Evolutionary conservation across 139 green algal genomes (phyloP), one percentile per base, ranked within the genome.

Genomic region (Micractinium sp.): DNA sequence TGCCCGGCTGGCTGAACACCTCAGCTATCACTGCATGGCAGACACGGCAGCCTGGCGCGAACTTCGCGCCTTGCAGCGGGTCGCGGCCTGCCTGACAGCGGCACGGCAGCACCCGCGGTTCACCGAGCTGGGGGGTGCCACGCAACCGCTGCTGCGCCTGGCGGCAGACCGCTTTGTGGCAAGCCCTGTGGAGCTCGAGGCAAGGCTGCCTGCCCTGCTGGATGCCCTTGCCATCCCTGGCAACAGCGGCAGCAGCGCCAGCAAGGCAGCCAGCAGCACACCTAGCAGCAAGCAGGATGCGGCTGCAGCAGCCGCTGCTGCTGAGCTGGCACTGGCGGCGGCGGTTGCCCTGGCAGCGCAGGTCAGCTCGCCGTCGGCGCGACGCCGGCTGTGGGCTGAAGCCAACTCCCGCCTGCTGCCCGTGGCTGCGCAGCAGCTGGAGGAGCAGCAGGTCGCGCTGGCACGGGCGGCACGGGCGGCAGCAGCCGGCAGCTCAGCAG

Each of bases 1-100:
- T 36, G 85, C 53, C 33, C 80, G 25, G 61, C 79, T 92, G 85
- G 71, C 84, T 0, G 84, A 25, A 16, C 84, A 85, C 39, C 60
- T 91, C 53, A 91, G 85, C 85, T 90, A 91, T 36, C 85, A 80
- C 31, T 69, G 33, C 56, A 77, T 92, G 53, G 18, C n/a, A 22
- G 74, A 69, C 9, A 56, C 77, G 1, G n/a, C 36, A 0, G 33
- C n/a, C 19, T 92, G 89, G 89, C 85, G 67, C 19, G 56, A 82
- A 36, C 82, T 79, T 53, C 36, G 69, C 38, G 36, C 90, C 35
- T 66, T 91, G 67, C 75, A 78, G 60, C 36, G 69, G 15, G 16
- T 90, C 74, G 73, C 63, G 2, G 71, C 56, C 29, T 90, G 85
- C 56, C 80, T 92, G 73, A 60, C 60, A 27, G 76, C 76, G 27